Evolutionary conservation across 2,329 filamentous ascomycete genomes (phyloP), one percentile per base, ranked within the genome.

Genomic region (Exophiala sp.): DNA sequence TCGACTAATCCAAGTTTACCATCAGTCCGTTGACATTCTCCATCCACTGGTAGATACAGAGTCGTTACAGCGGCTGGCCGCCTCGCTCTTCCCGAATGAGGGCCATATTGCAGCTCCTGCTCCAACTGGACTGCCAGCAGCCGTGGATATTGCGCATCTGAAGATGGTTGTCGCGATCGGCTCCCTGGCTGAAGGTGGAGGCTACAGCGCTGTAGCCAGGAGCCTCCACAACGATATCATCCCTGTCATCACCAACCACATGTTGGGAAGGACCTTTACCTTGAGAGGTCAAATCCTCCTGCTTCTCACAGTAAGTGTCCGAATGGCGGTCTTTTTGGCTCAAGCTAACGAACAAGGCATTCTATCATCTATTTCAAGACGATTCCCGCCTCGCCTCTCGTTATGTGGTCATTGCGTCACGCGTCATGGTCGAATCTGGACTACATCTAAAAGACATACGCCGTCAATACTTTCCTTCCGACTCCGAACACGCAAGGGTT

Each of bases 361-460:
- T 51, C 32, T 55, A 46, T 38, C 52, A 55, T 39, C 10, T 51
- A 20, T 50, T 50, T 32, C 47, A 51, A 24, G 52, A 55, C 24
- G 52, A 55, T 36, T 41, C 21, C 46, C 47, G 52, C 11, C 36
- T 50, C 7, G 52, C 52, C 14, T 55, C 52, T 21, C 52, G 52
- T 29, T 55, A 55, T 43, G 38, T 55, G 11, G 47, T 41, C 9
- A 51, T 50, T 36, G 42, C 52, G 2, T 50, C 36, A 14, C 47
- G 52, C 9, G 32, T 55, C 7, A 55, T 55, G 52, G 20, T 55
- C 11, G 52, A 55, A 40, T 20, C 52, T 44, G 52, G 52, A 3
- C 16, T 55, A n/a, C 52, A 55, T 32, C 36, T 44, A 34, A 51
- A 49, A 42, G 18, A 50, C 8, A 36, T 55, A n/a, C 47, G 39